Evolutionary conservation across 768 basidiomycete species (phyloP), one percentile per base, ranked within the genome.

Genomic region (Lanmaoa rubissima): DNA sequence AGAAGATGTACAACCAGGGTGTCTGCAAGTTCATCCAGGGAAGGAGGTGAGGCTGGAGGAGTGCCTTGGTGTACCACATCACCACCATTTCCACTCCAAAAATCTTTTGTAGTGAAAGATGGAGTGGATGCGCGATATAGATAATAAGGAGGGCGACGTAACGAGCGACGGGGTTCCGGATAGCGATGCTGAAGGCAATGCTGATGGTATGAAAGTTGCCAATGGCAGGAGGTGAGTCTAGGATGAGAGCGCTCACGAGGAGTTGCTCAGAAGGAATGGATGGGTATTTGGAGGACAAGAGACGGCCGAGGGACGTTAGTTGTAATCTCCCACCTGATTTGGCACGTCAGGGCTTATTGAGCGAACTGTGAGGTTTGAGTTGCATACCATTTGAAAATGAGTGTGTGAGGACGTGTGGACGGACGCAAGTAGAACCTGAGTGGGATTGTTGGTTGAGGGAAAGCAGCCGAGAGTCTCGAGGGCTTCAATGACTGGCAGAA

Each of bases 1-100:
- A 76, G 56, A 67, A 76, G 19, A 76, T 38, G 42, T 77, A 76
- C 34, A 77, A 39, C 12, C 76, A 61, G 0, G 73, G 75, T 13
- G 75, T 75, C 10, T 51, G 48, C 31, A 31, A 10, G 16, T 53
- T 57, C 61, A 63, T 69, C 73, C 75, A 74, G 1, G 73, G 73
- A 5, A 76, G 54, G 28, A 76, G 39, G 9, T 21, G 48, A 2
- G 72, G 67, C 7, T 62, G 53, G 19, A 66, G 55, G 24, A 70
- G 62, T 5, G 32, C 21, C 32, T 48, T 62, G 45, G 57, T 14
- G 44, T 50, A 59, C 38, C 26, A 55, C 24, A 47, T 45, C 12
- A 28, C 7, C 41, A 48, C n/a, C 2, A 56, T 54, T 26, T 70
- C 58, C 5, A 52, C 40, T 17, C 69, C 68, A 19, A 71, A 65